These are phyloP conservation scores for Penicillium sp. DNA, from an alignment of 2,329 filamentous ascomycete species.

Conservation along the genomic window DNA sequence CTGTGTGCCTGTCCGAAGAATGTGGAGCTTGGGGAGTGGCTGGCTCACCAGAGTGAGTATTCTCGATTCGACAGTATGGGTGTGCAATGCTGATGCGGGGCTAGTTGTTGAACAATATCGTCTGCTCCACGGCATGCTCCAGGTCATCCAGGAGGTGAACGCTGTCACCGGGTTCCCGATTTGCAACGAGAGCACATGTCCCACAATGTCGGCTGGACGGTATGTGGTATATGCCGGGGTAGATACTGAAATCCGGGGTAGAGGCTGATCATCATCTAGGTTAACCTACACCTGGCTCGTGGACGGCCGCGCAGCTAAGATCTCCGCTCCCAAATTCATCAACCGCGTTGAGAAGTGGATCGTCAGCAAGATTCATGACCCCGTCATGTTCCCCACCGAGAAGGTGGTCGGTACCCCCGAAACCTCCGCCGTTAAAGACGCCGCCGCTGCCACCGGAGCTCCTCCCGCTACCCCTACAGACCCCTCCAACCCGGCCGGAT, in stretches of 20 bases:
- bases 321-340: constrained; percentile 91
- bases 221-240: constrained; percentile 52
- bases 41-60: constrained; percentile 81
- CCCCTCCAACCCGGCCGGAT: constrained; percentile 50
- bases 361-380: constrained; percentile 89
- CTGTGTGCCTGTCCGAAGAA: constrained; percentile 89
- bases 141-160: constrained; percentile 83
- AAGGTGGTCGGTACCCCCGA: constrained; percentile 61
- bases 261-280: constrained; percentile 48
- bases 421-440: constrained; percentile 55
- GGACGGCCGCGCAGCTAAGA: constrained; percentile 80
- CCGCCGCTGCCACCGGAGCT: constrained; percentile 41
- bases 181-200: constrained; percentile 80
- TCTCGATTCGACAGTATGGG: not conserved
- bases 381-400: constrained; percentile 85
- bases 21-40: constrained; percentile 91
- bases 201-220: constrained; percentile 91
- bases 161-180: constrained; percentile 70
- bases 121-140: constrained; percentile 83
- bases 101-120: constrained; percentile 90
- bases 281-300: constrained; percentile 97
- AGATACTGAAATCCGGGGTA: constrained; percentile 5
- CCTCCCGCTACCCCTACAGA: constrained; percentile 18
- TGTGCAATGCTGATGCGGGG: constrained; percentile 11
- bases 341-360: constrained; percentile 97